phyloP scores from a whole-genome alignment of 495 filamentous ascomycete genomes.

The Cryomyces antarcticus region DNA sequence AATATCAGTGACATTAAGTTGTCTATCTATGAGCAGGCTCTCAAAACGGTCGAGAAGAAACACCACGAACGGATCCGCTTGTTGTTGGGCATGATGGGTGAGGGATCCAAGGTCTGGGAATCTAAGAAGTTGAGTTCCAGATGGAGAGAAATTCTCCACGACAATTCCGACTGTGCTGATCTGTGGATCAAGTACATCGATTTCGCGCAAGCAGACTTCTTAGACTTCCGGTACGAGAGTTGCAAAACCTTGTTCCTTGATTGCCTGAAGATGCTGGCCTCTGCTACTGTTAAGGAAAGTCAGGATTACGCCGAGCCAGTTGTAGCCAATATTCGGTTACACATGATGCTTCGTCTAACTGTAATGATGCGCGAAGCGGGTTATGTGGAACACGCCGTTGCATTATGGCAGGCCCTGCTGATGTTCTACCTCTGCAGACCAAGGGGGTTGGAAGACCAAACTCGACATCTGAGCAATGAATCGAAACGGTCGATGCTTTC shows the following conservation, averaged over 20 bases:
- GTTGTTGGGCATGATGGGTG: slow-evolving; percentile 45
- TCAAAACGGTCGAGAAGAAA: slow-evolving; percentile 28
- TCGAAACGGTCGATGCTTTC: slow-evolving; percentile 6
- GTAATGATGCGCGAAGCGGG: slow-evolving; percentile 60
- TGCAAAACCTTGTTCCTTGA: slow-evolving; percentile 34
- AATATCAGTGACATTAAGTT: slow-evolving; percentile 60
- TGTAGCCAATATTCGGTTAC: slow-evolving; percentile 29
- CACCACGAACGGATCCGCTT: slow-evolving; percentile 32
- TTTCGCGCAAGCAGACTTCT: slow-evolving; percentile 49
- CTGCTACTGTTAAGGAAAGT: not conserved
- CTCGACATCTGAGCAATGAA: slow-evolving; percentile 1
- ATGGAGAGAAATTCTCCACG: slow-evolving; percentile 41
- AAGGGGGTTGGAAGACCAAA: slow-evolving; percentile 1
- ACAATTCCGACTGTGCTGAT: slow-evolving; percentile 33
- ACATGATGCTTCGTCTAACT: slow-evolving; percentile 56
- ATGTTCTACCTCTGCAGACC: slow-evolving; percentile 52
- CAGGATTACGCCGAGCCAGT: not conserved
- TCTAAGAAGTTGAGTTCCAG: slow-evolving; percentile 33
- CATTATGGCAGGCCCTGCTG: slow-evolving; percentile 65
- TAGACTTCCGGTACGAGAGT: slow-evolving; percentile 46
- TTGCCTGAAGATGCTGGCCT: slow-evolving; percentile 20
- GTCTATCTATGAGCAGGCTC: slow-evolving; percentile 61
- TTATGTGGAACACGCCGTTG: slow-evolving; percentile 55
- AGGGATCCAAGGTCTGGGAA: slow-evolving; percentile 56
- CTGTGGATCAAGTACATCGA: slow-evolving; percentile 62